A percentile compares a stretch with the other conserved stretches of the same genome.
Conservation (phyloP, 2,329 filamentous ascomycete genomes). For the Talaromyces funiculosus region DNA sequence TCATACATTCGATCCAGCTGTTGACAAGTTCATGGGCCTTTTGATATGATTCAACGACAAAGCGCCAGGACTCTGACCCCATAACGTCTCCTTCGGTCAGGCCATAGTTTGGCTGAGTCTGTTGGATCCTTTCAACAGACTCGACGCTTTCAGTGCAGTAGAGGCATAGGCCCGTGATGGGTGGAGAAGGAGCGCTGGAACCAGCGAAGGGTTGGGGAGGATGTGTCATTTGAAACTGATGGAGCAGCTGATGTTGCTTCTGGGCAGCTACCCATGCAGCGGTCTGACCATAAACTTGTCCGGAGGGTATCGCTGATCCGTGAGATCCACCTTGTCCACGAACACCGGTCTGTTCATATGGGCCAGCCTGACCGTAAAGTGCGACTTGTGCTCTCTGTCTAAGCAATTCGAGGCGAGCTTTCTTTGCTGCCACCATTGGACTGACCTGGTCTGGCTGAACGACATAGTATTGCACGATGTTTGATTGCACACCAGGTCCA, state of each 20-base stretch:
- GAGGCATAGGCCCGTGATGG: slow-evolving; percentile 1
- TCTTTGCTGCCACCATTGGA: neutral
- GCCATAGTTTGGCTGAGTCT: neutral
- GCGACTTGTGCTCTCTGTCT: neutral
- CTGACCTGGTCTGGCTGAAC: neutral
- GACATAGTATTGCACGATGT: neutral
- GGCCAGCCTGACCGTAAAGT: neutral
- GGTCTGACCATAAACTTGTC: neutral
- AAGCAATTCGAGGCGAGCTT: neutral
- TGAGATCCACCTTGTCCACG: neutral
- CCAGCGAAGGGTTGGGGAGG: neutral
- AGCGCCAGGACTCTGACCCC: neutral
- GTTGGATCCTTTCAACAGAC: neutral
- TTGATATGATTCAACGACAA: neutral
- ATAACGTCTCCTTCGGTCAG: neutral
- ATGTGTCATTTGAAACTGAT: neutral
- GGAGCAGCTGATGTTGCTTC: neutral
- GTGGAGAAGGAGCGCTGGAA: neutral
- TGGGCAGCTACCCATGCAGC: neutral
- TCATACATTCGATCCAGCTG: neutral
- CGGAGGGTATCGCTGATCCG: neutral
- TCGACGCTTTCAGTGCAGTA: neutral
- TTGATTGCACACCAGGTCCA: neutral
- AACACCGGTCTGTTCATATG: neutral
- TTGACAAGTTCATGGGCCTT: neutral